Conservation (phyloP, 164 flowering plant species). For the Kalanchoe fedtschenkoi region DNA sequence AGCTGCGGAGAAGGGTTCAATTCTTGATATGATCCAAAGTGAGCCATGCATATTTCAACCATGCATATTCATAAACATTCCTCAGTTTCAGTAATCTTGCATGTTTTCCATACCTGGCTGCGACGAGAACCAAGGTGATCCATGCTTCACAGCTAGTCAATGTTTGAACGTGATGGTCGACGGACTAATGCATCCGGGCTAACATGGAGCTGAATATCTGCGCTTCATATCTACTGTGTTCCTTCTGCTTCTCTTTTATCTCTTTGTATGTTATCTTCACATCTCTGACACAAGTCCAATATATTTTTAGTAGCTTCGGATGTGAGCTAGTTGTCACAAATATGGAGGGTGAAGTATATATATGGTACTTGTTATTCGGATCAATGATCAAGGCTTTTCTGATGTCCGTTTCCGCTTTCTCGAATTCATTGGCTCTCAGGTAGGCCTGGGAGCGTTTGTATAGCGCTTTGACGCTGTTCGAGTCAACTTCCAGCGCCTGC, state of each 20-base stretch:
- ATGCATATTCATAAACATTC: no score
- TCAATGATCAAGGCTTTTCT: constrained; percentile 33
- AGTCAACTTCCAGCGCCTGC: constrained; percentile 45
- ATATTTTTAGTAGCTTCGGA: neutral
- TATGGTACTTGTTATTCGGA: constrained; percentile 36
- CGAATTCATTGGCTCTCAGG: constrained; percentile 28
- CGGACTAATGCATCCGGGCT: constrained; percentile 11
- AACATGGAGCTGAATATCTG: constrained; percentile 38
- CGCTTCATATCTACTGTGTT: constrained; percentile 29
- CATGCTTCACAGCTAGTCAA: no score
- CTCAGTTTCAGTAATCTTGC: no score
- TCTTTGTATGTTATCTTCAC: constrained; percentile 35
- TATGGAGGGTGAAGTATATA: neutral
- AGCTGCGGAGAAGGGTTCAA: no score
- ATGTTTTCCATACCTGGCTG: no score
- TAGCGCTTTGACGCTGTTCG: constrained; percentile 38
- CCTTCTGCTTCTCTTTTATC: constrained; percentile 34
- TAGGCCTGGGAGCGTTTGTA: constrained; percentile 45
- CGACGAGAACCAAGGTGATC: no score
- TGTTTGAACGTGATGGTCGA: no score
- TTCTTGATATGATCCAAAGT: no score
- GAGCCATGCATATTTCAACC: no score
- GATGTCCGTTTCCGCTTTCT: constrained; percentile 42
- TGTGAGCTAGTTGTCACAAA: neutral
- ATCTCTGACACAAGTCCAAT: constrained; percentile 32